A percentile compares a stretch with the other conserved stretches of the same genome.
These are phyloP conservation scores for Chlorencoelia australis DNA, from an alignment of 2,329 filamentous ascomycete species.

Conservation along the genomic window DNA sequence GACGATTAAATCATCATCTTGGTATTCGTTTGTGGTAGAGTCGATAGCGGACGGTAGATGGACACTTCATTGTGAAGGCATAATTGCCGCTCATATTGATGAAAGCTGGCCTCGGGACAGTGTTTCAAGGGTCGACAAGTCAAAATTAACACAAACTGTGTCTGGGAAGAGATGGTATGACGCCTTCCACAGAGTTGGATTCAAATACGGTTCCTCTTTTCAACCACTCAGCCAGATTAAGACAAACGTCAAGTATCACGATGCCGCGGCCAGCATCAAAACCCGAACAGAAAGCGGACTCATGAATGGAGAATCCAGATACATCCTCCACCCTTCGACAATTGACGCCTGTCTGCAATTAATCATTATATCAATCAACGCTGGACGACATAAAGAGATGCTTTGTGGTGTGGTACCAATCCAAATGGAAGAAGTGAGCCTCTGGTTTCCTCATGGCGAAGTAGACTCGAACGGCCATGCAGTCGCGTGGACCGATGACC, in stretches of 20 bases:
- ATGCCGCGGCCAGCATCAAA: constrained; percentile 23
- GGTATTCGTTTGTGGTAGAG: background rate
- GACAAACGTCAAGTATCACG: constrained; percentile 21
- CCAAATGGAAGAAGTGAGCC: constrained; percentile 20
- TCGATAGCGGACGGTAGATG: background rate
- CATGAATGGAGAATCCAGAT: constrained; percentile 27
- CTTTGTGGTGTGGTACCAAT: constrained; percentile 26
- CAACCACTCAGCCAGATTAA: constrained; percentile 26
- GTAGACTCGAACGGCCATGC: background rate
- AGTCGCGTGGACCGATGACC: background rate
- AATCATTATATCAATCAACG: constrained; percentile 26
- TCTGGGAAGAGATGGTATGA: constrained; percentile 26
- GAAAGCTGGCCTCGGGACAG: background rate
- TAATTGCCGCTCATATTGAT: background rate
- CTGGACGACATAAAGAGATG: constrained; percentile 24
- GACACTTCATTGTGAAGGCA: constrained; percentile 1
- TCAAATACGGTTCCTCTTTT: constrained; percentile 32
- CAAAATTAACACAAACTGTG: constrained; percentile 18
- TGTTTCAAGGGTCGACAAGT: background rate
- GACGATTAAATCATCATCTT: background rate
- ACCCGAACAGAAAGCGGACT: constrained; percentile 10
- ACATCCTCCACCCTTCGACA: constrained; percentile 43
- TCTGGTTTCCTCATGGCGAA: constrained; percentile 13
- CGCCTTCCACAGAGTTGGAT: constrained; percentile 28
- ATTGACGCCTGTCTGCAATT: constrained; percentile 45